Percentiles rank a stretch among this genome's conserved stretches.
Conservation (phyloP, 164 flowering plant species). For the Magnolia officinalis region DNA sequence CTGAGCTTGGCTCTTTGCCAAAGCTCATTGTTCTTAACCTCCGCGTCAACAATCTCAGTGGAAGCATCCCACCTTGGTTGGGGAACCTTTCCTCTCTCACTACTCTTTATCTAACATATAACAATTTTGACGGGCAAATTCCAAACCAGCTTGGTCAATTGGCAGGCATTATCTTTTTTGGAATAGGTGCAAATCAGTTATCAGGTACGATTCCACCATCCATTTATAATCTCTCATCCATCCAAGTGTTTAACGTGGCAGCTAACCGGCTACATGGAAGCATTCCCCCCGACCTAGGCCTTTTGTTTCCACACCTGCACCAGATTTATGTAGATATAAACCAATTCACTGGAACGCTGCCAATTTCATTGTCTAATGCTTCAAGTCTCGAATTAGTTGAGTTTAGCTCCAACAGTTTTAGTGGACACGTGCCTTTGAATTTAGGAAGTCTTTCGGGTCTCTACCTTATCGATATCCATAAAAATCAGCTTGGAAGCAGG, state of each 20-base stretch:
- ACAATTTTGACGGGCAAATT: not conserved
- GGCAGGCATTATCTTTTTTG: not conserved
- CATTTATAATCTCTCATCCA: constrained; percentile 7
- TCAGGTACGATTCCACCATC: constrained; percentile 6
- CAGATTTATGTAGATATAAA: not conserved
- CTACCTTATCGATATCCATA: not conserved
- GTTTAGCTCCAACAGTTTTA: constrained; percentile 16
- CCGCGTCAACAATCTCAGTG: not conserved
- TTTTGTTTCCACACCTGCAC: not conserved
- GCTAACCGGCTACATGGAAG: not conserved
- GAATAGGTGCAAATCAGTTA: not conserved
- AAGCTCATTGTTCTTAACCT: not conserved
- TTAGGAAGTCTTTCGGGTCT: not conserved
- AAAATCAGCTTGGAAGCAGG: not conserved
- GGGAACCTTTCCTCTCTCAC: constrained; percentile 6
- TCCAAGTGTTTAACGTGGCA: not conserved
- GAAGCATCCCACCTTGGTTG: constrained; percentile 9
- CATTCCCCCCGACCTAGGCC: not conserved
- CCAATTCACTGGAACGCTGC: not conserved
- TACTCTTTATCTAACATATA: rapidly evolving
- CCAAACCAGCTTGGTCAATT: not conserved
- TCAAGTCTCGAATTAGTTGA: not conserved
- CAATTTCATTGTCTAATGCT: not conserved
- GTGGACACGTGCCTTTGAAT: not conserved
- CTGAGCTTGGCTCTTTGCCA: not conserved